Percentiles rank a stretch among this genome's conserved stretches.
phyloP scores from a whole-genome alignment of 2,329 filamentous ascomycete genomes.

The Alternaria brassicae region DNA sequence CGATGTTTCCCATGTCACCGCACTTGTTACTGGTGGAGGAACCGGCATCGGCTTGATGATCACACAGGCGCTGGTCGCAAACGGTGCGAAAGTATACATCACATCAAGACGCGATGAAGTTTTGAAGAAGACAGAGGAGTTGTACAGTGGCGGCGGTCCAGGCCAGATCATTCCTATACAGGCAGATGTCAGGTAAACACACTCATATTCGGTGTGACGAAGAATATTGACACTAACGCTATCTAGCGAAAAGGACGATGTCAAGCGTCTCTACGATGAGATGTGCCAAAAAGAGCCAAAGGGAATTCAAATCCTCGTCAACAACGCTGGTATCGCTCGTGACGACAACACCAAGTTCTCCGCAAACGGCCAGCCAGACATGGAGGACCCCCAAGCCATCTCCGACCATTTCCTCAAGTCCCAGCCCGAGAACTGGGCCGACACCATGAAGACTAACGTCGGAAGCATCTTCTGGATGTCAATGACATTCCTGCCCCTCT shows the following conservation, averaged over 20 bases:
- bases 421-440: conserved; percentile 55
- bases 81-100: conserved; percentile 62
- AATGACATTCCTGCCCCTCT: conserved; percentile 62
- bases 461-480: conserved; percentile 61
- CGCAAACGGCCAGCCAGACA: conserved; percentile 57
- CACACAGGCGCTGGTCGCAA: conserved; percentile 67
- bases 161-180: conserved; percentile 56
- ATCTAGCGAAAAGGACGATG: conserved; percentile 57
- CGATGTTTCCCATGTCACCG: conserved; percentile 56
- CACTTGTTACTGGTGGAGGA: conserved; percentile 56
- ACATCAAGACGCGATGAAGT: conserved; percentile 42
- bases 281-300: conserved; percentile 56
- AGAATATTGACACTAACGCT: background rate
- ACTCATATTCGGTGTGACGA: too few relatives aligned
- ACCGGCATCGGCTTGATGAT: conserved; percentile 68
- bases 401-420: conserved; percentile 60
- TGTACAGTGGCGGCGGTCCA: conserved; percentile 54
- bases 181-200: conserved; percentile 38
- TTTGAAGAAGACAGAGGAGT: conserved; percentile 54
- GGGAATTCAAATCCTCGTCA: conserved; percentile 63
- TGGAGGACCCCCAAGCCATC: conserved; percentile 56
- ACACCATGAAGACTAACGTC: conserved; percentile 62
- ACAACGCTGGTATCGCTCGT: conserved; percentile 61
- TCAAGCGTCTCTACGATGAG: conserved; percentile 52
- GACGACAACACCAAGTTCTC: conserved; percentile 62